Base-by-base conservation (phyloP, 495 filamentous ascomycete genomes). In the Penicillium maclennaniae region DNA sequence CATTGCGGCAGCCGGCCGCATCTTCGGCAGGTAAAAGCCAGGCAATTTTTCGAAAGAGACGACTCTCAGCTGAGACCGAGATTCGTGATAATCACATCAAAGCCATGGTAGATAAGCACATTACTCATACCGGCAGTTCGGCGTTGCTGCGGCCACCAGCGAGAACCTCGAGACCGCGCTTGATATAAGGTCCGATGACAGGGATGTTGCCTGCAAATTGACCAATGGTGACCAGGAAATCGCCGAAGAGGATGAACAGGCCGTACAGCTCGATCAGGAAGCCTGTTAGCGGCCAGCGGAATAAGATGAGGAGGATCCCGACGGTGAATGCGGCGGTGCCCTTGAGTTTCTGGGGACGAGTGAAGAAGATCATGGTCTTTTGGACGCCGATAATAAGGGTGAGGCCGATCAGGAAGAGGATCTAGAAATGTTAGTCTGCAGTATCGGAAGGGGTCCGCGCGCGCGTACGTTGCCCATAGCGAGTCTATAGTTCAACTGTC, bases 351-450 rank as follows among this genome's bases (percentile, higher is more conserved):
- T 96, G 88, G 45, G 83, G 86, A 37, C 92, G 88, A 44, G 90
- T 87, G 79, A 98, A 98, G 81, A 98, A 98, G 69, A 84, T 72
- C 31, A 89, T 71, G 7, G 93, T 97, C 63, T 96, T 96, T 67
- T 85, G 79, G 43, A 90, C 76, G n/a, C 95, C 95, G 76, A 97
- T 95, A 49, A 97, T 91, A 34, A 97, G 84, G 27, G 91, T 93
- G 5, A 98, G 80, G 69, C 93, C 93, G 78, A 95, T 83, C 36
- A 98, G 84, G 79, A 98, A 96, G 73, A 98, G 90, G 73, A 98
- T 95, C 87, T 92, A 39, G 34, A 14, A 31, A 40, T 57, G 60
- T 60, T 51, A 51, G 23, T 56, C 41, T 26, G 36, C 7, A 45
- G 26, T 20, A 3, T 21, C 23, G 41, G n/a, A 28, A 37, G 45